A percentile compares a stretch with the other conserved stretches of the same genome.
phyloP scores from a whole-genome alignment of 345 rosid genomes.

The Odontarrhena argentea region DNA sequence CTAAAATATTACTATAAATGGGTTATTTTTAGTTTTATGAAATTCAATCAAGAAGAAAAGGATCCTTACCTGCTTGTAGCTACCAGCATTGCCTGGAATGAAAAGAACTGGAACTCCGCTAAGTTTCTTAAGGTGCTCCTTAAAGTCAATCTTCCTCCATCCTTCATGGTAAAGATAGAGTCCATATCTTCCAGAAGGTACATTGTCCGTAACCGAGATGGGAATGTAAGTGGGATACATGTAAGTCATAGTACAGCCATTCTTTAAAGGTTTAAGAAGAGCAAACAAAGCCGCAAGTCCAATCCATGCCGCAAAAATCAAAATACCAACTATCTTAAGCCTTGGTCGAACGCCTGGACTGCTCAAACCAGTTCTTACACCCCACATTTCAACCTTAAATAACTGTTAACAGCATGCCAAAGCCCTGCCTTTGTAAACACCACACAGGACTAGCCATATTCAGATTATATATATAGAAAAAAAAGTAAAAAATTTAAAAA shows the following conservation, averaged over 20 bases:
- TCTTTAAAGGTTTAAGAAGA: conserved; percentile 69
- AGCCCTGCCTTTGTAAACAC: conserved; percentile 21
- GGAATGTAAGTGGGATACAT: conserved; percentile 98
- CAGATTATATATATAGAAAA: neutral
- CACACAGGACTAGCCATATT: neutral
- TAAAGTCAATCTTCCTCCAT: conserved; percentile 88
- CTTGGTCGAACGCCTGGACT: conserved; percentile 56
- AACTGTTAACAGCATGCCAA: conserved; percentile 34
- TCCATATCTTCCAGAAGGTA: conserved; percentile 63
- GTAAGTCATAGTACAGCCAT: conserved; percentile 91
- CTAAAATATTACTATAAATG: conserved; percentile 2
- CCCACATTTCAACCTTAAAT: conserved; percentile 34
- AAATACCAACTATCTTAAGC: conserved; percentile 50
- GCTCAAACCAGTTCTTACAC: conserved; percentile 29
- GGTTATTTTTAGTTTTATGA: neutral
- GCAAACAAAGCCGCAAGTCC: conserved; percentile 62
- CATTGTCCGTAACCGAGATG: conserved; percentile 50
- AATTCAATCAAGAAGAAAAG: conserved; percentile 6
- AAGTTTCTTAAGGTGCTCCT: conserved; percentile 76
- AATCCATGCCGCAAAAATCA: conserved; percentile 54
- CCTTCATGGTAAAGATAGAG: conserved; percentile 94
- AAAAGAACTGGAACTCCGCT: conserved; percentile 94
- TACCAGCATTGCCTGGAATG: conserved; percentile 95
- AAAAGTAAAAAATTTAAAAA: neutral
- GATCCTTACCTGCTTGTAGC: conserved; percentile 86